Evolutionary conservation across 106 monocot species (phyloP).

Genomic region (Dioscorea dumetorum): DNA sequence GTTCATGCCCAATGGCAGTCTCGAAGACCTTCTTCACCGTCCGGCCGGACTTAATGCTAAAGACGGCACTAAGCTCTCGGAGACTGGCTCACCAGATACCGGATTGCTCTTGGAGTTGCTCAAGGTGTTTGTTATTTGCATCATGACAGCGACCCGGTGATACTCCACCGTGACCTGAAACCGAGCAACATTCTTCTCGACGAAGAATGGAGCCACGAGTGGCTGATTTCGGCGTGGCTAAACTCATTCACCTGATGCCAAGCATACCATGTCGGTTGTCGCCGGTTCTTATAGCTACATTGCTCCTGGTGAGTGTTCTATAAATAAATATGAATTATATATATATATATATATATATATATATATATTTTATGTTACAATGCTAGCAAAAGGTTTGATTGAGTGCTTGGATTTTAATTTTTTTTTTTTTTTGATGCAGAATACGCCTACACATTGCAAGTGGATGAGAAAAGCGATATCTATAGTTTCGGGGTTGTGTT

Average conservation of each 20-base stretch:
- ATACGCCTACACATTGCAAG: constrained; percentile 81
- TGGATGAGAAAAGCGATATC: constrained; percentile 88
- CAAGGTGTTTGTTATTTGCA: constrained; percentile 84
- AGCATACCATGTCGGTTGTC: constrained; percentile 57
- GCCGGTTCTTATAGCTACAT: constrained; percentile 94
- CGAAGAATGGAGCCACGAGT: constrained; percentile 81
- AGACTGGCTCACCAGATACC: constrained; percentile 68
- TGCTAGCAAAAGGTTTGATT: too few species aligned
- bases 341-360: too few species aligned
- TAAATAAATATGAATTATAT: too few species aligned
- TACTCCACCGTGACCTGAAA: constrained; percentile 85
- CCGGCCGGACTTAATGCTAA: not conserved
- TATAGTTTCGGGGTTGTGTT: constrained; percentile 90
- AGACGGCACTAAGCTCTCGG: not conserved
- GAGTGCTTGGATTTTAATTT: too few species aligned
- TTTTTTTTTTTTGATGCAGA: constrained; percentile 44
- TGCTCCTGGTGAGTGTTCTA: constrained; percentile 48
- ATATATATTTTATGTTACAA: too few species aligned
- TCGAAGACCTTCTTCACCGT: constrained; percentile 69
- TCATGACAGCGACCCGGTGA: constrained; percentile 71
- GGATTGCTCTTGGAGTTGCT: constrained; percentile 63
- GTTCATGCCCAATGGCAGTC: constrained; percentile 91
- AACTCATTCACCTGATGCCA: constrained; percentile 30
- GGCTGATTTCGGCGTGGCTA: constrained; percentile 90
- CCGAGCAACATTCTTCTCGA: constrained; percentile 90